Conservation (phyloP, 805 yeast species). For the Wickerhamomyces silvicola region DNA sequence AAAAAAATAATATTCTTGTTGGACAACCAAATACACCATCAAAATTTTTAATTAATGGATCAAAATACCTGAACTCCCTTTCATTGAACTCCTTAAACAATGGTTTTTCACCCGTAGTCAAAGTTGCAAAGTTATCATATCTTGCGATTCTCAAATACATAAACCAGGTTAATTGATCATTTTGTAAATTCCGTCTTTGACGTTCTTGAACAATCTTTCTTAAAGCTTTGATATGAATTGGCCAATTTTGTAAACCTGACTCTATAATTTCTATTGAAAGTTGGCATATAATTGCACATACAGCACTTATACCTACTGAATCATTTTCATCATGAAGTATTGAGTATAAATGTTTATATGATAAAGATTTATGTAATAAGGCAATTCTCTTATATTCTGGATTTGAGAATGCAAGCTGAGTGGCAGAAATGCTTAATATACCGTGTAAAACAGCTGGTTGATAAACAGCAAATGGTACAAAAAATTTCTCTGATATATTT, state of each 20-base stretch:
- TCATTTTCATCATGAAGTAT: constrained; percentile 2
- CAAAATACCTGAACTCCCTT: constrained; percentile 3
- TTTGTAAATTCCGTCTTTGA: background rate
- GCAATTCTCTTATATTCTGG: constrained; percentile 5
- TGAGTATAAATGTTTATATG: constrained; percentile 8
- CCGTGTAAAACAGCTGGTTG: constrained; percentile 12
- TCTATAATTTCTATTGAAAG: constrained; percentile 9
- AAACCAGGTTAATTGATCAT: constrained; percentile 8
- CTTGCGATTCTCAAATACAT: constrained; percentile 10
- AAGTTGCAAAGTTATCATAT: constrained; percentile 10
- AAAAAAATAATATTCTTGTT: constrained; percentile 5
- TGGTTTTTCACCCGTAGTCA: constrained; percentile 10
- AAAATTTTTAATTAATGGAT: constrained; percentile 8
- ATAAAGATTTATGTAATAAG: constrained; percentile 8
- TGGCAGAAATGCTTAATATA: constrained; percentile 9
- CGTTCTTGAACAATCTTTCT: constrained; percentile 6
- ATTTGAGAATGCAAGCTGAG: constrained; percentile 7
- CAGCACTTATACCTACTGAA: constrained; percentile 4
- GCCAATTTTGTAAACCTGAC: constrained; percentile 9
- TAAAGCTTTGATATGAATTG: constrained; percentile 7
- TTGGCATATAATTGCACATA: constrained; percentile 10
- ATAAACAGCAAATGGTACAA: constrained; percentile 8
- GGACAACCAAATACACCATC: constrained; percentile 13
- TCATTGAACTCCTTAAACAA: constrained; percentile 4
- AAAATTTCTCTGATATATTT: constrained; percentile 11